Evolutionary conservation across 179 eudicot species (phyloP), one percentile per base, ranked within the genome.

Genomic region (Spinacia oleracea): DNA sequence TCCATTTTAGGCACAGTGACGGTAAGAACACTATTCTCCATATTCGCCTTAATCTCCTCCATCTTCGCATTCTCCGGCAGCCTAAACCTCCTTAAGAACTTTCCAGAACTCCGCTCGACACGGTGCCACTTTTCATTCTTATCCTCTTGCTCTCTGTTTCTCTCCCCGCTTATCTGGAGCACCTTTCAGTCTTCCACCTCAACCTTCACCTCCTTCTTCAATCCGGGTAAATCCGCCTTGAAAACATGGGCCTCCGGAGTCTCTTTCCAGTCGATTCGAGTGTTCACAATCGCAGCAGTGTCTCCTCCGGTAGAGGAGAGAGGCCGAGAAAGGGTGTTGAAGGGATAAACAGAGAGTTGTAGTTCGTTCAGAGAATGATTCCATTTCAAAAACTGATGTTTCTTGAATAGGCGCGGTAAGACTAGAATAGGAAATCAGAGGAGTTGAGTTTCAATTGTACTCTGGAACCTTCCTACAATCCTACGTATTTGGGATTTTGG

Each of bases 111-210:
- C 43, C 88, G n/a, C 76, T 83, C 88, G 1, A 83, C 84, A 11
- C 88, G 73, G 62, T 86, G 86, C 88, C 86, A 83, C 75, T 43
- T 81, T 29, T 86, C 86, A 4, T 70, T 82, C 85, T 88, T 85
- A 84, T 88, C 91, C 80, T 89, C 90, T 46, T 72, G 10, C 80
- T 91, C 91, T 11, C 72, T 71, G 78, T 70, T 89, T 50, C 90
- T 82, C 85, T 89, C 89, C 0, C 90, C 93, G 34, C 93, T 89
- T 20, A 88, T 84, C 82, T 88, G 87, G 1, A 89, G 70, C 32
- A 89, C 87, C 14, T 75, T 81, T 0, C 84, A 88, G 1, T 88
- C 92, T 35, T 81, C 89, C 27, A 89, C 87, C 78, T 88, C 89
- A 0, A 45, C 75, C 60, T 71, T 71, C 12, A 29, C 58, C 35